Conservation (phyloP, 2,329 filamentous ascomycete species). For the Colletotrichum simmondsii region DNA sequence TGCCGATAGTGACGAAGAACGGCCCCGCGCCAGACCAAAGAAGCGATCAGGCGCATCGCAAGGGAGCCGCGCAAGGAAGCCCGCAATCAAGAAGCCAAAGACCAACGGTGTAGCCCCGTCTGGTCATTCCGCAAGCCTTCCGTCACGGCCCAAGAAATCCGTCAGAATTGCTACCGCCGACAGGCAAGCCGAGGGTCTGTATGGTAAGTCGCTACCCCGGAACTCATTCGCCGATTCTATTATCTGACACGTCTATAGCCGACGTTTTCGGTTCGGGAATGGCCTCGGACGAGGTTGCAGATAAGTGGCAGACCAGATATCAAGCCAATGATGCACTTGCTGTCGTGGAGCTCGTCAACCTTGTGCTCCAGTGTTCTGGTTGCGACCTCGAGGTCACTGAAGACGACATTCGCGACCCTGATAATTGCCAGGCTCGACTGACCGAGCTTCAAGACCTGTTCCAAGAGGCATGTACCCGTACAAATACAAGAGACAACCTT, state of each 20-base stretch:
- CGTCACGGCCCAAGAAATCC: conserved; percentile 66
- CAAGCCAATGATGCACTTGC: conserved; percentile 63
- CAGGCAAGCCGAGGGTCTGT: conserved; percentile 62
- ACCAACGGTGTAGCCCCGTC: conserved; percentile 60
- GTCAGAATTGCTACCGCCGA: conserved; percentile 62
- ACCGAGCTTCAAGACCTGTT: conserved; percentile 90
- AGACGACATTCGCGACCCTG: conserved; percentile 89
- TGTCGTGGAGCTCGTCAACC: conserved; percentile 73
- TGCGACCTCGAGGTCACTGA: conserved; percentile 82
- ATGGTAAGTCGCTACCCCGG: conserved; percentile 54
- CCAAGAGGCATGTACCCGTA: conserved; percentile 70
- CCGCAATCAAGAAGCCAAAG: conserved; percentile 72
- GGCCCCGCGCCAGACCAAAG: conserved; percentile 35
- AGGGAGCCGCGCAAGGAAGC: conserved; percentile 61
- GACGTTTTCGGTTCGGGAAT: conserved; percentile 73
- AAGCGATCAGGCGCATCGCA: conserved; percentile 43
- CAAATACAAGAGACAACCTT: not conserved
- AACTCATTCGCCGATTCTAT: conserved; percentile 34
- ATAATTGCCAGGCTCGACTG: conserved; percentile 83
- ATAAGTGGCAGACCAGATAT: conserved; percentile 70
- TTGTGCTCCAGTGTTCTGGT: conserved; percentile 77
- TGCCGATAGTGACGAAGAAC: conserved; percentile 55
- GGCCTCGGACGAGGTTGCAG: conserved; percentile 65
- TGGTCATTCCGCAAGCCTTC: conserved; percentile 55
- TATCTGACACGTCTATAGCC: conserved; percentile 53